Percentiles rank a stretch among this genome's conserved stretches.
phyloP scores from a whole-genome alignment of 306 rosid genomes.

The Prunus kanzakura region DNA sequence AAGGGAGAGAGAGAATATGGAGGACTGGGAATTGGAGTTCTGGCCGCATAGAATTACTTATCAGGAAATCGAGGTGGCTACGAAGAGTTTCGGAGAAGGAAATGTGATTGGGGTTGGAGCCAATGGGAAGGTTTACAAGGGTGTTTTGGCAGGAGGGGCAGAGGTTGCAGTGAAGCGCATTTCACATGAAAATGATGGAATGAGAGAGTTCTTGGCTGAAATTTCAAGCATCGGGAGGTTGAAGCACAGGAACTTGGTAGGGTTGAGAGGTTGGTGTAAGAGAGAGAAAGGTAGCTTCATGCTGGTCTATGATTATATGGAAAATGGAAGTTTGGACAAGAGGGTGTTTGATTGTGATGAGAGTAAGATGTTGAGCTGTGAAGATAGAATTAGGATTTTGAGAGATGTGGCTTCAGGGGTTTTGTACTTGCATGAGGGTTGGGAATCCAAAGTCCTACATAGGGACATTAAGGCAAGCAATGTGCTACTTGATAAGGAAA shows the following conservation, averaged over 20 bases:
- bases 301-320: slow-evolving; percentile 76
- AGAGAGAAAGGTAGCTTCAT: slow-evolving; percentile 58
- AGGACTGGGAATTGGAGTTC: slow-evolving; percentile 92
- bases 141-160: slow-evolving; percentile 50
- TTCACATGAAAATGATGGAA: slow-evolving; percentile 66
- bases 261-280: slow-evolving; percentile 86
- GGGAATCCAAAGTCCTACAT: slow-evolving; percentile 73
- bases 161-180: slow-evolving; percentile 76
- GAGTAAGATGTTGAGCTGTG: slow-evolving; percentile 38
- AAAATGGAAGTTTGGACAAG: slow-evolving; percentile 79
- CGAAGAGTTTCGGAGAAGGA: slow-evolving; percentile 54
- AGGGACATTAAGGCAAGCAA: slow-evolving; percentile 93
- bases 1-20: slow-evolving; percentile 66
- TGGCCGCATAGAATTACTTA: slow-evolving; percentile 80
- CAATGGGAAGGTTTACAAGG: slow-evolving; percentile 79
- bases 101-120: slow-evolving; percentile 85
- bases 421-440: slow-evolving; percentile 82
- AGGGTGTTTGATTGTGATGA: slow-evolving; percentile 54
- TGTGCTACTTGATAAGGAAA: slow-evolving; percentile 73
- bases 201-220: slow-evolving; percentile 77
- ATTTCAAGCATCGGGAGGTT: slow-evolving; percentile 81
- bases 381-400: slow-evolving; percentile 55
- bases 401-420: slow-evolving; percentile 73
- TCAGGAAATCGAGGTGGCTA: slow-evolving; percentile 59
- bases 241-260: slow-evolving; percentile 71